A percentile compares a stretch with the other conserved stretches of the same genome.
Evolutionary conservation across 2,329 filamentous ascomycete genomes (phyloP).

Genomic region (Aspergillus ibericus): DNA sequence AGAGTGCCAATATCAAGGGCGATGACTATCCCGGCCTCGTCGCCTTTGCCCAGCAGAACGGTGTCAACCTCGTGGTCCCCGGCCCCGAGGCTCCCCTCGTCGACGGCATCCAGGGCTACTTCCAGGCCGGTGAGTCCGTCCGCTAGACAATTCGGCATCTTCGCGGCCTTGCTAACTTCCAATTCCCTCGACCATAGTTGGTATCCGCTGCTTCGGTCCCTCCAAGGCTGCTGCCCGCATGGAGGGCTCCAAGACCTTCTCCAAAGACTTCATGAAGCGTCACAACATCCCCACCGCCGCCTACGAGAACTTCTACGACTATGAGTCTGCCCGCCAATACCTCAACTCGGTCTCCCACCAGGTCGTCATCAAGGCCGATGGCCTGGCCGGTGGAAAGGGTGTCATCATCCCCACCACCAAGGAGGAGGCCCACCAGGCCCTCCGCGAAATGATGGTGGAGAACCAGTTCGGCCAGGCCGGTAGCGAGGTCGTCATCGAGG

Average conservation of each 20-base stretch:
- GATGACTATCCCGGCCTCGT: conserved; percentile 79
- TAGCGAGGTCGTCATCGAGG: conserved; percentile 91
- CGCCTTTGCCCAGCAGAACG: conserved; percentile 68
- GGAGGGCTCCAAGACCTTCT: conserved; percentile 96
- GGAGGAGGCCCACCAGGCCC: conserved; percentile 75
- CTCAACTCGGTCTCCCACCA: conserved; percentile 69
- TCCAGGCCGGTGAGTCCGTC: conserved; percentile 55
- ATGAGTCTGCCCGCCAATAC: conserved; percentile 70
- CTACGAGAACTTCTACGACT: conserved; percentile 85
- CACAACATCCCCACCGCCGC: conserved; percentile 86
- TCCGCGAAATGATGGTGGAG: conserved; percentile 88
- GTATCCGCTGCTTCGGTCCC: conserved; percentile 83
- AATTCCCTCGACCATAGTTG: conserved; percentile 44
- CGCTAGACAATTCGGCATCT: neutral
- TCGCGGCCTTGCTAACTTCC: neutral
- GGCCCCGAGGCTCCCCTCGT: conserved; percentile 94
- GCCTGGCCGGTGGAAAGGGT: conserved; percentile 90
- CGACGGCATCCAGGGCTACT: conserved; percentile 82
- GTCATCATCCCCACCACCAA: conserved; percentile 84
- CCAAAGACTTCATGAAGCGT: conserved; percentile 95
- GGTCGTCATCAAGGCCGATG: conserved; percentile 91
- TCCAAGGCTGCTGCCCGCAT: conserved; percentile 79
- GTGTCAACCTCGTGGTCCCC: conserved; percentile 79
- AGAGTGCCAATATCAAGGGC: conserved; percentile 71
- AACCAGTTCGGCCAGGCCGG: conserved; percentile 84